Evolutionary conservation across 495 filamentous ascomycete genomes (phyloP), one percentile per base, ranked within the genome.

Genomic region (Neurospora terricola): DNA sequence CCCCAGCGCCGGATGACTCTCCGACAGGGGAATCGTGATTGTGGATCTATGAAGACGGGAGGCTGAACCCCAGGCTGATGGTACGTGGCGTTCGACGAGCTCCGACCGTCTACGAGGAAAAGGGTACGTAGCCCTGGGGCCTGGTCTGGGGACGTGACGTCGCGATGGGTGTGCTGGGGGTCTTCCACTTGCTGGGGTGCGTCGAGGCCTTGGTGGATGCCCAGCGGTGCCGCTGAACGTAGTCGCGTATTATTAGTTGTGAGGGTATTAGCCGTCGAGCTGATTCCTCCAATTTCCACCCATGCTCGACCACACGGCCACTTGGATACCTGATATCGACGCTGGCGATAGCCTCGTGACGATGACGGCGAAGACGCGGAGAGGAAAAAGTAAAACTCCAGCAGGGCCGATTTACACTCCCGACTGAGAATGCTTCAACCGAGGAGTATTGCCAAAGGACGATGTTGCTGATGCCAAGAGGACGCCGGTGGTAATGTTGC

Each of bases 1-100:
- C 76, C 75, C 66, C 72, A 74, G 73, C 23, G 73, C 76, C 69
- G 75, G 78, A 76, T 76, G 76, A 70, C 42, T 73, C 75, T 42
- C 73, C 70, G 73, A 79, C 72, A 71, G 54, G 45, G 48, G 73
- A 38, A 74, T 59, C 73, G 77, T 69, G 71, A 39, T 18, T 73
- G 72, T 70, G 72, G 79, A 78, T 78, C 77, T 75, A 2, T 74
- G 73, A 73, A 71, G 23, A 54, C 54, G 62, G 73, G 54, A 74
- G 70, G 54, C 73, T 74, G 73, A 66, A 70, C 74, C 68, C 73
- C 76, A 70, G 62, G 39, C 39, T 30, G 62, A 43, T 43, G 68
- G 73, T 39, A 72, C 43, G 70, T 69, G 48, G 73, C 62, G 70
- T 66, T 66, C 34, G 71, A 69, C 1, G 34, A 68, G 11, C 54